Conservation (phyloP, 768 basidiomycete genomes). For the Boletales sp. region DNA sequence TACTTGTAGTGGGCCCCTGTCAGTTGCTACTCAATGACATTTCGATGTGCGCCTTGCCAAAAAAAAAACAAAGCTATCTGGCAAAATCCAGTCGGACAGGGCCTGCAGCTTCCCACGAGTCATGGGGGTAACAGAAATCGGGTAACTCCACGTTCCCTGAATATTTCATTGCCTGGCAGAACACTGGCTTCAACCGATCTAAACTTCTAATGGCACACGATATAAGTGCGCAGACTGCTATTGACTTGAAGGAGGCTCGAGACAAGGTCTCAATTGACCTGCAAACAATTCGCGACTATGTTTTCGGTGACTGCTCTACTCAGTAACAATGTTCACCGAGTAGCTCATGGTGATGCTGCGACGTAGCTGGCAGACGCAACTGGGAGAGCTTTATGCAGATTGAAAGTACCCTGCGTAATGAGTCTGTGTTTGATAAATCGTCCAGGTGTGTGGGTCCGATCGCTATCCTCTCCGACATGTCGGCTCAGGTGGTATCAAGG, state of each 20-base stretch:
- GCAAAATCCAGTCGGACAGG: too few species aligned
- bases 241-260: constrained; percentile 54
- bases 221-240: constrained; percentile 42
- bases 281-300: constrained; percentile 41
- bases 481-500: constrained; percentile 29
- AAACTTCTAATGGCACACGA: constrained; percentile 12
- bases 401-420: constrained; percentile 44
- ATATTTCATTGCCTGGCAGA: not conserved
- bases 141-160: too few species aligned
- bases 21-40: too few species aligned
- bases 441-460: constrained; percentile 37
- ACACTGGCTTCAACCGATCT: not conserved
- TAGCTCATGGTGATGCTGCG: not conserved
- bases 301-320: constrained; percentile 42
- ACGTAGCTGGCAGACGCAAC: constrained; percentile 43
- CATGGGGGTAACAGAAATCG: too few species aligned
- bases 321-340: not conserved
- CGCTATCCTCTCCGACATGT: not conserved
- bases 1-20: too few species aligned
- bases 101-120: too few species aligned
- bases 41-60: too few species aligned
- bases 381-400: constrained; percentile 51
- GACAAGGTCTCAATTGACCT: constrained; percentile 41
- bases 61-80: too few species aligned
- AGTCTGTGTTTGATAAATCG: constrained; percentile 59